phyloP scores from a whole-genome alignment of 306 rosid genomes.

The Purshia tridentata region DNA sequence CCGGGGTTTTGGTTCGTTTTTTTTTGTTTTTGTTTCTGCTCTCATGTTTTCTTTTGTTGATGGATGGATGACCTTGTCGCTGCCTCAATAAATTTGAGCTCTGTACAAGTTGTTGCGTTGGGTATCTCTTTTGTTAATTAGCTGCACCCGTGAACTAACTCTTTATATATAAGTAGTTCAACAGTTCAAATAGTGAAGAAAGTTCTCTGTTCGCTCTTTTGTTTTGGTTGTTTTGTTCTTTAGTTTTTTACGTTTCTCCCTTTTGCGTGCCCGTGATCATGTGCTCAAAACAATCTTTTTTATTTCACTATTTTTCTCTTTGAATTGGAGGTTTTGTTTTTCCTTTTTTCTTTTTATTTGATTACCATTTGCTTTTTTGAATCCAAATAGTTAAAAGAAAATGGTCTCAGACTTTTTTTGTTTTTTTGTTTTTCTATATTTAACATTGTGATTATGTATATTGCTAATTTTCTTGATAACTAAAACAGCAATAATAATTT shows the following conservation, averaged over 20 bases:
- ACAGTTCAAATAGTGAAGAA: conserved; percentile 6
- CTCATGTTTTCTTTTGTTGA: not conserved
- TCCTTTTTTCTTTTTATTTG: not conserved
- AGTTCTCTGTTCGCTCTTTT: not conserved
- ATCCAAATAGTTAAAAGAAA: not conserved
- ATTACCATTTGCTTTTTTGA: not conserved
- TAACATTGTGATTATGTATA: not conserved
- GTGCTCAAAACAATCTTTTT: conserved; percentile 2
- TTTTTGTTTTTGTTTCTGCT: not conserved
- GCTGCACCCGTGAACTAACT: conserved; percentile 17
- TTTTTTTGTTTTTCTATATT: not conserved
- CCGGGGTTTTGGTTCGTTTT: not conserved
- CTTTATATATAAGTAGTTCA: not conserved
- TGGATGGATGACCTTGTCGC: conserved; percentile 4
- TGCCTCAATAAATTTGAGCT: not conserved
- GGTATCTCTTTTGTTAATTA: not conserved
- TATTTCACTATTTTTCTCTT: not conserved
- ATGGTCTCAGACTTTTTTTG: not conserved
- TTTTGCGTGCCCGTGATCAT: conserved; percentile 4
- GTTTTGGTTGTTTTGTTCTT: not conserved
- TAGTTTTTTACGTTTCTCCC: not conserved
- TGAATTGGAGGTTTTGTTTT: conserved; percentile 3
- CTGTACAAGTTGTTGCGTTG: not conserved
- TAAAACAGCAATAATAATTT: not conserved
- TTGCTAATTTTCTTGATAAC: too few relatives aligned